Conservation (phyloP, 306 rosid species). For the Comarum palustre region DNA sequence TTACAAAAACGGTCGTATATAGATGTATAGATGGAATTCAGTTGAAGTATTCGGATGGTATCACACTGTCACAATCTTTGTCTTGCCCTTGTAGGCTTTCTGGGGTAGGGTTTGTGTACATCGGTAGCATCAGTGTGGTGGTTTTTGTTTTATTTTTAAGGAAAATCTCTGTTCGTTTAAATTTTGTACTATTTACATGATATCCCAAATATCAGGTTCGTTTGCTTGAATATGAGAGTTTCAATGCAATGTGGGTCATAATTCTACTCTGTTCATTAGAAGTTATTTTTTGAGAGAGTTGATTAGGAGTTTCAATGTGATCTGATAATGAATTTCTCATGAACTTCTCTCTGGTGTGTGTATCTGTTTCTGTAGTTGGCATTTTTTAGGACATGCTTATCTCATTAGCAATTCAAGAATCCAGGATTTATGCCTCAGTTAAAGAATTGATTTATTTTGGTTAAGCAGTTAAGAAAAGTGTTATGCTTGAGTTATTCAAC, state of each 20-base stretch:
- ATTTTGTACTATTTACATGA: not conserved
- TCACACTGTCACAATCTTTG: not conserved
- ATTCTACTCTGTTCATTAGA: not conserved
- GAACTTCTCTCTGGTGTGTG: not conserved
- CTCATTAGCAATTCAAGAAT: not conserved
- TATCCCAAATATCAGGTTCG: not conserved
- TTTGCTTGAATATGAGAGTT: not conserved
- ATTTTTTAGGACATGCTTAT: not conserved
- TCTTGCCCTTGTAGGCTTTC: too few species aligned
- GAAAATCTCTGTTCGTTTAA: not conserved
- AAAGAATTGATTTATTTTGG: not conserved
- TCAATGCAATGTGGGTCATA: not conserved
- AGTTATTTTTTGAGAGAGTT: not conserved
- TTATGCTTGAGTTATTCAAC: not conserved
- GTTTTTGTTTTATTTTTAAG: not conserved
- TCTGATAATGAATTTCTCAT: not conserved
- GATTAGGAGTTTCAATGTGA: not conserved
- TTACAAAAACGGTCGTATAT: constrained; percentile 25
- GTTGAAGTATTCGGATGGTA: constrained; percentile 25
- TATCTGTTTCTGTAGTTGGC: not conserved
- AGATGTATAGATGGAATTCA: not conserved
- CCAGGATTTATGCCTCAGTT: not conserved
- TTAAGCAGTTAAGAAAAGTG: not conserved
- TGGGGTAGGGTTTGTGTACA: not conserved
- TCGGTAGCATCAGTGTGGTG: not conserved